phyloP scores from a whole-genome alignment of 306 rosid genomes.

The Mimosa pudica region DNA sequence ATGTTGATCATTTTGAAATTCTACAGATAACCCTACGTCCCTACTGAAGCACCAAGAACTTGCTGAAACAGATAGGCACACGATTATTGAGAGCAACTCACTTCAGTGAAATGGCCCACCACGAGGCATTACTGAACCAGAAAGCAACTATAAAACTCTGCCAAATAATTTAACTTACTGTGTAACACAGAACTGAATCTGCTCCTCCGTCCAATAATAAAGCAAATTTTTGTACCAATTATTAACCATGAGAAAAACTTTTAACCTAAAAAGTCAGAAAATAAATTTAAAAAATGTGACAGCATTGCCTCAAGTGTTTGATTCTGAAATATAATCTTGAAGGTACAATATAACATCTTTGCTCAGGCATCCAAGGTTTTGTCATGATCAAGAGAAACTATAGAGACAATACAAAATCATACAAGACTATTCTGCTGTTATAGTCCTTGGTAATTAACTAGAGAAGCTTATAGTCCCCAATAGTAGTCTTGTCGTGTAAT shows the following conservation, averaged over 20 bases:
- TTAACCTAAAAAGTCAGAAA: background rate
- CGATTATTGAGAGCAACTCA: constrained; percentile 22
- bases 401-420: constrained; percentile 46
- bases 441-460: no score
- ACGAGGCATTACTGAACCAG: constrained; percentile 8
- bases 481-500: no score
- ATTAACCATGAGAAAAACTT: background rate
- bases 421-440: constrained; percentile 46
- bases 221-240: background rate
- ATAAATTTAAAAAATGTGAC: constrained; percentile 8
- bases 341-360: constrained; percentile 33
- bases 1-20: constrained; percentile 16
- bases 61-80: constrained; percentile 3
- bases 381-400: constrained; percentile 30
- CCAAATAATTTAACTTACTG: constrained; percentile 27
- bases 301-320: constrained; percentile 18
- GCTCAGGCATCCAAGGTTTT: constrained; percentile 40
- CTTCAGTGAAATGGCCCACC: constrained; percentile 38
- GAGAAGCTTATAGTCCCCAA: no score
- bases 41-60: constrained; percentile 25
- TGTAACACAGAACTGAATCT: background rate
- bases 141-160: constrained; percentile 1
- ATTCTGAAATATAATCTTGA: constrained; percentile 37
- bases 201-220: constrained; percentile 28
- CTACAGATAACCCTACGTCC: background rate